phyloP scores from a whole-genome alignment of 1,284 basidiomycete species.

The Leccinum subatratum region DNA sequence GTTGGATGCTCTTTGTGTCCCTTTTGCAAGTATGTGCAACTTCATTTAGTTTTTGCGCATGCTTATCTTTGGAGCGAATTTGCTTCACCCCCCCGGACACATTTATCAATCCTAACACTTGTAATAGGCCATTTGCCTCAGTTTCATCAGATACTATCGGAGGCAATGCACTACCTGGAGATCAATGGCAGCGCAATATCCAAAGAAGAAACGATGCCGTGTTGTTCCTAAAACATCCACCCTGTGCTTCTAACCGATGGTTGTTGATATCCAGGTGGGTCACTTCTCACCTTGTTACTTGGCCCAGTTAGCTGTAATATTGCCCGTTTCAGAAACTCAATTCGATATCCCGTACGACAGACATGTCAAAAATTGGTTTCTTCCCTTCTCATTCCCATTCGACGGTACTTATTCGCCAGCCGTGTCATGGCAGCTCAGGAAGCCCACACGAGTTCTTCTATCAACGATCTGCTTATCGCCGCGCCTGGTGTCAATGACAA shows the following conservation, averaged over 20 bases:
- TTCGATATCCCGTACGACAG: constrained; percentile 68
- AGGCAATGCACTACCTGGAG: constrained; percentile 31
- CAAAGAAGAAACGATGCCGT: constrained; percentile 72
- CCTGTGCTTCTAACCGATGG: constrained; percentile 58
- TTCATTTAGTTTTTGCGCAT: not conserved
- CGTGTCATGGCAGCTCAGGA: constrained; percentile 99
- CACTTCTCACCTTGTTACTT: not conserved
- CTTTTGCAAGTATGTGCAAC: constrained; percentile 52
- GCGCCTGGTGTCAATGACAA: constrained; percentile 89
- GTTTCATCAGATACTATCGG: constrained; percentile 41
- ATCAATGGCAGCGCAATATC: constrained; percentile 38
- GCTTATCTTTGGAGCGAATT: constrained; percentile 44
- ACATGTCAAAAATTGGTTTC: constrained; percentile 59
- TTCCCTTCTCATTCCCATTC: constrained; percentile 68
- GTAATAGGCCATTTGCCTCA: constrained; percentile 48
- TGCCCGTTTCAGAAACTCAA: constrained; percentile 60
- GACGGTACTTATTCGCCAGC: constrained; percentile 93
- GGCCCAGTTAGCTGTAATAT: not conserved
- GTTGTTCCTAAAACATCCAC: constrained; percentile 64
- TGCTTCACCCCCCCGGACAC: constrained; percentile 62
- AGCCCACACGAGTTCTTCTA: constrained; percentile 88
- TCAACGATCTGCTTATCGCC: constrained; percentile 95
- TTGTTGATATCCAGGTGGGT: constrained; percentile 69
- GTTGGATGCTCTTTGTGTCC: constrained; percentile 53
- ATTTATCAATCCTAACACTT: constrained; percentile 69